These are phyloP conservation scores for Colletotrichum sansevieriae DNA, from an alignment of 2,329 filamentous ascomycete genomes.

Conservation along the genomic window DNA sequence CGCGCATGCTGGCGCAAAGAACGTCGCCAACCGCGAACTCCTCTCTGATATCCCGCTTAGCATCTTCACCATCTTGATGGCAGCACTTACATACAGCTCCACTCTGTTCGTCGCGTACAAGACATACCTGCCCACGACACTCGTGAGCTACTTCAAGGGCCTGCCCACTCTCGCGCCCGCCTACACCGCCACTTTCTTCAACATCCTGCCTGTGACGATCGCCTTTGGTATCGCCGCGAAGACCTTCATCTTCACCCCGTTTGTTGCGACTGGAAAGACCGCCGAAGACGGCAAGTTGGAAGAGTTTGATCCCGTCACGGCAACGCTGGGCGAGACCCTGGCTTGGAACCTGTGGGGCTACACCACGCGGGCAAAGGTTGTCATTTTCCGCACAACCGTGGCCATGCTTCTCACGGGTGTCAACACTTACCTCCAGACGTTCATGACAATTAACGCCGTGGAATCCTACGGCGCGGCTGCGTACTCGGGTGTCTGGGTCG, in stretches of 20 bases:
- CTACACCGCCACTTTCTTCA: constrained; percentile 72
- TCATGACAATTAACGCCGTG: constrained; percentile 76
- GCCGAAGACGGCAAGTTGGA: constrained; percentile 61
- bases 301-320: constrained; percentile 73
- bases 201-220: constrained; percentile 70
- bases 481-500: constrained; percentile 83
- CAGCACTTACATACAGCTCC: constrained; percentile 81
- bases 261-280: constrained; percentile 66
- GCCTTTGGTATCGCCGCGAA: constrained; percentile 77
- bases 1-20: constrained; percentile 68
- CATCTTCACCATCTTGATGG: constrained; percentile 75
- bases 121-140: constrained; percentile 76
- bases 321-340: constrained; percentile 77
- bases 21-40: constrained; percentile 72
- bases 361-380: constrained; percentile 70
- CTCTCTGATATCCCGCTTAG: constrained; percentile 73
- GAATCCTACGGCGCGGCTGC: constrained; percentile 76
- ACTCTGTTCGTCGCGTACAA: constrained; percentile 77
- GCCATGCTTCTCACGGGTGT: constrained; percentile 69
- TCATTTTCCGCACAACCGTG: constrained; percentile 73
- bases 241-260: constrained; percentile 82
- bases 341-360: constrained; percentile 80
- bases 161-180: constrained; percentile 77
- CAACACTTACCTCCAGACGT: constrained; percentile 74
- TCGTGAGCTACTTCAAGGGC: constrained; percentile 82